Evolutionary conservation across 495 filamentous ascomycete species (phyloP).

Genomic region (Aspergillus bridgeri): DNA sequence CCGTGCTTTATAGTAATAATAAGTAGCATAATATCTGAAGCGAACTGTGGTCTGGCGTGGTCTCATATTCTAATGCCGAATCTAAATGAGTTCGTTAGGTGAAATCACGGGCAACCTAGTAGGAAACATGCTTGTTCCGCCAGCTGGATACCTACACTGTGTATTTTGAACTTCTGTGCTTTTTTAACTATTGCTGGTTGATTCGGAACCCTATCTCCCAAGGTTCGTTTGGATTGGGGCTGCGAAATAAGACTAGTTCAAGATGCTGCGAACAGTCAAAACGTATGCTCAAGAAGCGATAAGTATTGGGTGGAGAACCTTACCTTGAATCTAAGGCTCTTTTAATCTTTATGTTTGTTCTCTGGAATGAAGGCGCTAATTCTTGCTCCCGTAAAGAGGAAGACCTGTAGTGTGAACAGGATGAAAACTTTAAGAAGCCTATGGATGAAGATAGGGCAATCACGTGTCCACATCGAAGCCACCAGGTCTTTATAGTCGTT

Average conservation of each 20-base stretch:
- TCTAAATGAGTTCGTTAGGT: background rate
- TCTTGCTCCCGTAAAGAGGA: too few species aligned
- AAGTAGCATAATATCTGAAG: background rate
- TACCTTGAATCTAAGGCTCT: too few species aligned
- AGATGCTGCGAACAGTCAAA: background rate
- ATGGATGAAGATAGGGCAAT: too few species aligned
- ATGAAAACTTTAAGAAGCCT: too few species aligned
- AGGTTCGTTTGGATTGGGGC: background rate
- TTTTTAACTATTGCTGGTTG: background rate
- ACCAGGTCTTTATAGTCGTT: too few species aligned
- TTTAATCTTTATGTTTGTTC: too few species aligned
- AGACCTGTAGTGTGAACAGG: too few species aligned
- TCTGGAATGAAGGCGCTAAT: too few species aligned
- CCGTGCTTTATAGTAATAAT: background rate
- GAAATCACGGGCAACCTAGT: background rate
- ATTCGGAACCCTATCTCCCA: background rate
- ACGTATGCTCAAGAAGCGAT: too few species aligned
- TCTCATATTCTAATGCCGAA: background rate
- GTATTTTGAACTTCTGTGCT: background rate
- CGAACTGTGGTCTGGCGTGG: background rate
- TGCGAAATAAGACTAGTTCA: background rate
- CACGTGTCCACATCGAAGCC: too few species aligned
- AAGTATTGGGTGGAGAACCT: too few species aligned
- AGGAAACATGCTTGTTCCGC: background rate
- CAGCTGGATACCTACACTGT: background rate